Evolutionary conservation across 2,329 filamentous ascomycete species (phyloP), one percentile per base, ranked within the genome.

Genomic region (Penicillium janthinellum): DNA sequence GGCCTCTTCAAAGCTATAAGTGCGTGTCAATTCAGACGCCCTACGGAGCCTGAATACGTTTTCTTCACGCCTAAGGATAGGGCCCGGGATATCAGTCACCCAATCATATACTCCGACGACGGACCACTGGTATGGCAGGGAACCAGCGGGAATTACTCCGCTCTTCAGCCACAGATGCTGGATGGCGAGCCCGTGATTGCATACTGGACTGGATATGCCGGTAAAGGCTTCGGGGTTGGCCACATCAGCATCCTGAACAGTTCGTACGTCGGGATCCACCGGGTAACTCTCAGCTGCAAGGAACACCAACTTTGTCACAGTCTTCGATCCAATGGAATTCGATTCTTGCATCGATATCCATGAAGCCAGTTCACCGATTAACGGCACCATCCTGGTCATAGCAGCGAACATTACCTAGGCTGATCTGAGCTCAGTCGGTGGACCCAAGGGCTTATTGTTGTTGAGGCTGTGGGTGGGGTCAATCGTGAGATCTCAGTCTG

Each of bases 61-160:
- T 71, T 74, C 51, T 58, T 72, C 37, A 35, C 67, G 42, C 54
- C 61, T 28, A 39, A 66, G 35, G 56, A 62, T 38, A 61, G 52
- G 22, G 20, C 50, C 59, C 59, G 55, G 12, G 45, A 45, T 20
- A 47, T 54, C 17, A 58, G 64, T 37, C 17, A 67, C 50, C 37
- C 71, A 34, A 44, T 66, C 3, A 67, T 73, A 44, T 65, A 68
- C 47, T 52, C 60, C 15, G 64, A 73, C 50, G 64, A 67, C 35
- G 70, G 71, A 22, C 60, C 73, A 34, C 64, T 74, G 8, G 63
- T 74, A 34, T 74, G 68, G 66, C 67, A 70, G 44, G 67, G 72
- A 2, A 60, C 65, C 4, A 38, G 49, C 8, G 68, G 64, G 25
- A 62, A 65, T 7, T 62, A 65, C 11, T 61, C 62, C 8, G 70